These are phyloP conservation scores for Hygrophorus pudorinus DNA, from an alignment of 768 basidiomycete genomes.

Conservation along the genomic window DNA sequence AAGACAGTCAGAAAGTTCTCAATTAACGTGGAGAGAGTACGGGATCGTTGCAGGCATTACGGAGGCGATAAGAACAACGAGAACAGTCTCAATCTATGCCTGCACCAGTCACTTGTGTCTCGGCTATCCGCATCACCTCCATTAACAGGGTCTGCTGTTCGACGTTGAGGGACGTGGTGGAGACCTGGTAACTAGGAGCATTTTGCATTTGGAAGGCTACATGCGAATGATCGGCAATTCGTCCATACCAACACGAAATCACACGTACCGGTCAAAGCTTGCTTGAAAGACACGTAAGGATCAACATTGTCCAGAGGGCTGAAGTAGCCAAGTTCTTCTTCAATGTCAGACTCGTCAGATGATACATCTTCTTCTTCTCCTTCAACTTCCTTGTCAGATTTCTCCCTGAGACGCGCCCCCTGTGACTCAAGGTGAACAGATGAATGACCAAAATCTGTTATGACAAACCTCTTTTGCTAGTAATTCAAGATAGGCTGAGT, in stretches of 20 bases:
- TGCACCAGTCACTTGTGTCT: constrained; percentile 16
- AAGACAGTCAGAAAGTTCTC: too few species aligned
- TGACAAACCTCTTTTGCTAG: constrained; percentile 65
- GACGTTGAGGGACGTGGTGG: constrained; percentile 59
- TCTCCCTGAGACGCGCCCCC: constrained; percentile 67
- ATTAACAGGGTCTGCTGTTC: constrained; percentile 76
- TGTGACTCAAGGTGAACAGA: constrained; percentile 16
- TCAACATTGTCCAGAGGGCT: constrained; percentile 76
- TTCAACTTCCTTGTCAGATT: constrained; percentile 48
- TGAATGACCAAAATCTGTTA: constrained; percentile 3
- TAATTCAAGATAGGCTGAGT: constrained; percentile 81
- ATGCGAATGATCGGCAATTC: constrained; percentile 1
- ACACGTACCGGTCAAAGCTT: constrained; percentile 60
- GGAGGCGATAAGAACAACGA: too few species aligned
- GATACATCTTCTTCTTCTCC: constrained; percentile 39
- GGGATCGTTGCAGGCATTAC: too few species aligned
- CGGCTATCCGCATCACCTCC: constrained; percentile 76
- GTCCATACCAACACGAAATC: constrained; percentile 2
- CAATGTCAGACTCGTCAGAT: constrained; percentile 39
- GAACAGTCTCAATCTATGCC: too few species aligned
- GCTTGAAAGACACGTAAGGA: constrained; percentile 70
- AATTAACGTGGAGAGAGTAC: too few species aligned
- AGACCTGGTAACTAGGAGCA: constrained; percentile 52
- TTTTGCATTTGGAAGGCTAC: constrained; percentile 74
- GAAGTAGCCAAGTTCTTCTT: constrained; percentile 80